Percentiles rank a stretch among this genome's conserved stretches.
phyloP scores from a whole-genome alignment of 2,329 filamentous ascomycete genomes.

The Exserohilum turcica region DNA sequence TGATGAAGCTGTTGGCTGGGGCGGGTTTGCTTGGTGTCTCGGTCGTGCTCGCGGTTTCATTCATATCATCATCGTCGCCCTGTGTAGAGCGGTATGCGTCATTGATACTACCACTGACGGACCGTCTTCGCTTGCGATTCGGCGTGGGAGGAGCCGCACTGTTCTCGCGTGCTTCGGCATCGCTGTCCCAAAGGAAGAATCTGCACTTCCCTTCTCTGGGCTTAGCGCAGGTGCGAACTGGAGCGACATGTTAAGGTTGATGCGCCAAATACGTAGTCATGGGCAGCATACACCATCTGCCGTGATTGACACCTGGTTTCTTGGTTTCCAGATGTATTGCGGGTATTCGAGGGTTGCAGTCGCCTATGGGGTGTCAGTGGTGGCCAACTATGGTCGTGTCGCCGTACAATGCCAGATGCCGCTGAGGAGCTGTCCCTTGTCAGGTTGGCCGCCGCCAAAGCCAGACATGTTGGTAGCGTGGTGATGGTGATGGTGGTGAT shows the following conservation, averaged over 20 bases:
- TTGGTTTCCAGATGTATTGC: conserved; percentile 62
- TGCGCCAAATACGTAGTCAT: neutral
- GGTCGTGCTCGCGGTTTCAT: conserved; percentile 27
- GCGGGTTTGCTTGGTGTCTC: conserved; percentile 51
- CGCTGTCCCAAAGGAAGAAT: conserved; percentile 64
- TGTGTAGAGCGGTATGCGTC: conserved; percentile 43
- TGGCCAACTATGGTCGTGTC: neutral
- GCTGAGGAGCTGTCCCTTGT: conserved; percentile 28
- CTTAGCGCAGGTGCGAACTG: neutral
- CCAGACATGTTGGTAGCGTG: conserved; percentile 22
- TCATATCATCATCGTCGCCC: conserved; percentile 41
- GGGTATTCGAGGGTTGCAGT: conserved; percentile 60
- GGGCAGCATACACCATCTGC: conserved; percentile 53
- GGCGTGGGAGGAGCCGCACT: conserved; percentile 25
- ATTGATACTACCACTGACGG: conserved; percentile 32
- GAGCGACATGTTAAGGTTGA: neutral
- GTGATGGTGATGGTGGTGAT: neutral
- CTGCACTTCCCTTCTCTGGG: conserved; percentile 53
- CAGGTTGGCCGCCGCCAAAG: conserved; percentile 13
- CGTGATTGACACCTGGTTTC: conserved; percentile 62
- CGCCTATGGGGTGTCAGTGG: conserved; percentile 46
- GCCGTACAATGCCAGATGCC: conserved; percentile 36
- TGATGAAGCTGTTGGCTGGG: conserved; percentile 46
- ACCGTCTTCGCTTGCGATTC: conserved; percentile 39
- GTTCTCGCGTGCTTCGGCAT: conserved; percentile 57